These are phyloP conservation scores for Paraconiothyrium brasiliense DNA, from an alignment of 2,329 filamentous ascomycete genomes.

Conservation along the genomic window DNA sequence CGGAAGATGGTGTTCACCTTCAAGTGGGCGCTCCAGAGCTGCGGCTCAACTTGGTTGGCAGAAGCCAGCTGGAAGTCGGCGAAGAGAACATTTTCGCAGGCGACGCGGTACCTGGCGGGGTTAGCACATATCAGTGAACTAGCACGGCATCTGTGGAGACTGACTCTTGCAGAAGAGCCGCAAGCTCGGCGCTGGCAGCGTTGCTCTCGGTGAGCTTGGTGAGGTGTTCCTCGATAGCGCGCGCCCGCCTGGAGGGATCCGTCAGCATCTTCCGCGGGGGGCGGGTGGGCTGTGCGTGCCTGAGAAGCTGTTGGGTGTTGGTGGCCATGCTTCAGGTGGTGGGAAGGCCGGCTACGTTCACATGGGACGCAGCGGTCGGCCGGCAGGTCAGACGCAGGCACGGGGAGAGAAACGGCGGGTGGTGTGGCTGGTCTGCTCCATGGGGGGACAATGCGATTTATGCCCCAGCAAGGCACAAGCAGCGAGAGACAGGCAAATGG, in stretches of 20 bases:
- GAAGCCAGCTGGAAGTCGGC: slow-evolving; percentile 74
- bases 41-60: slow-evolving; percentile 70
- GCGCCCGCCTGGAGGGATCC: slow-evolving; percentile 48
- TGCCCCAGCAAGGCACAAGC: slow-evolving; percentile 46
- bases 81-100: slow-evolving; percentile 77
- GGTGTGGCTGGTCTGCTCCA: slow-evolving; percentile 64
- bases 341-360: slow-evolving; percentile 38
- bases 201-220: slow-evolving; percentile 60
- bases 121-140: slow-evolving; percentile 27
- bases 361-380: slow-evolving; percentile 62
- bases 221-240: slow-evolving; percentile 60
- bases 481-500: slow-evolving; percentile 24
- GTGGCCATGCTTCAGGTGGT: slow-evolving; percentile 54
- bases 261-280: slow-evolving; percentile 31
- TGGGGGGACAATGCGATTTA: slow-evolving; percentile 59
- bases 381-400: slow-evolving; percentile 67
- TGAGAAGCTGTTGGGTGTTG: slow-evolving; percentile 61
- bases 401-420: slow-evolving; percentile 57
- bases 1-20: slow-evolving; percentile 82
- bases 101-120: slow-evolving; percentile 69
- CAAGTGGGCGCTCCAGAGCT: slow-evolving; percentile 81
- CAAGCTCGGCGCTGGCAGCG: slow-evolving; percentile 61
- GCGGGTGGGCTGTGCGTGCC: slow-evolving; percentile 51
- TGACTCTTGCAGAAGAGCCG: slow-evolving; percentile 52
- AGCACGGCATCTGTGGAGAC: slow-evolving; percentile 15